These are phyloP conservation scores for Vachellia pachyceras DNA, from an alignment of 306 rosid species.

Conservation along the genomic window DNA sequence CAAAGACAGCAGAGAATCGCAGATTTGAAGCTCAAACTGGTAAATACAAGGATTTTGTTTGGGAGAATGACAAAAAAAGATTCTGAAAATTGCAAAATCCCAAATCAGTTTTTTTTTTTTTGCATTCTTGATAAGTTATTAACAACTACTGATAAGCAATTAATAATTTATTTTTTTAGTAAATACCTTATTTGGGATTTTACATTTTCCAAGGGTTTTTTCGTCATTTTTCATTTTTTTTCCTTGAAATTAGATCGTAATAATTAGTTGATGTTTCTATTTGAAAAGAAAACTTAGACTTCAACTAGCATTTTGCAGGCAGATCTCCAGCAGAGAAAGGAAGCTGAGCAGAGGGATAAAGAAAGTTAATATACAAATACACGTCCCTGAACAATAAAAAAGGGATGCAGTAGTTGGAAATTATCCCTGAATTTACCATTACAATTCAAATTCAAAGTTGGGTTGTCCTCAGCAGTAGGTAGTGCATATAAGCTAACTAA, in stretches of 20 bases:
- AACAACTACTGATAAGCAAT: no score
- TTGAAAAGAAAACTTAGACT: constrained; percentile 28
- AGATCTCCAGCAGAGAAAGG: constrained; percentile 44
- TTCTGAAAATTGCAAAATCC: no score
- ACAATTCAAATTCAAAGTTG: neutral
- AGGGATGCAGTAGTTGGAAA: neutral
- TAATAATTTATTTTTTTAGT: no score
- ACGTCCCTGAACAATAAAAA: neutral
- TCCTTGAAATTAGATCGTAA: constrained; percentile 31
- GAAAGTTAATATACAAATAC: constrained; percentile 29
- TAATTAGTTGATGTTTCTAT: constrained; percentile 10
- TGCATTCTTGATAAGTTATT: no score
- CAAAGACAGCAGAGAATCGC: constrained; percentile 58
- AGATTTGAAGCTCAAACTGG: constrained; percentile 72
- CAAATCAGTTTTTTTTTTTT: constrained; percentile 28
- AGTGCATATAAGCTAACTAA: neutral
- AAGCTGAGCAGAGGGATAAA: constrained; percentile 36
- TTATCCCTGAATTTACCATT: neutral
- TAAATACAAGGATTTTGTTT: constrained; percentile 45
- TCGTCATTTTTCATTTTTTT: no score
- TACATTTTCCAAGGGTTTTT: no score
- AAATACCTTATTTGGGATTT: no score
- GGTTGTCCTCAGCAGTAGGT: neutral
- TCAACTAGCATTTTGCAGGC: constrained; percentile 53
- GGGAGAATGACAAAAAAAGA: no score